Evolutionary conservation across 1,284 basidiomycete species (phyloP), one percentile per base, ranked within the genome.

Genomic region (Rugosomyces carneus): DNA sequence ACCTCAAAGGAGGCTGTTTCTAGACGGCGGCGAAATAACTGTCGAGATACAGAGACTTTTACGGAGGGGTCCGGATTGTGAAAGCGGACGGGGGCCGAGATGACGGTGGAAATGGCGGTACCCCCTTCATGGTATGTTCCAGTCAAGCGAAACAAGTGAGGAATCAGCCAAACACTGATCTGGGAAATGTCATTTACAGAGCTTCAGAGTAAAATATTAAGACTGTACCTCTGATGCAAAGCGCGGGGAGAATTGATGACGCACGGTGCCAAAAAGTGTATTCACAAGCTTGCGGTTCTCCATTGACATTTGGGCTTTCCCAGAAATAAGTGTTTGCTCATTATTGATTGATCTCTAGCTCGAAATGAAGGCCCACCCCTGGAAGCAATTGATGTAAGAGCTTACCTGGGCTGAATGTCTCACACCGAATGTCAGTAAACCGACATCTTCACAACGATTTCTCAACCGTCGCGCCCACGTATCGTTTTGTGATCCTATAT

Each of bases 161-260:
- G 67, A 19, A 63, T 49, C 34, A 68, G 46, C 19, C 58, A 53
- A 20, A 64, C 11, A 6, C 56, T 53, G 26, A 61, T 55, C 70
- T 69, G 49, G 9, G 29, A 32, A 40, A 43, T 11, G 43, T 23
- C 21, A 23, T 4, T 7, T 23, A 7, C 21, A 23, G 21, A 23
- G 21, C 27, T 52, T 40, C 23, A 24, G 24, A 23, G 27, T 20
- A 19, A 32, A 36, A 18, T 32, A 43, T 69, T 47, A n/a, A n/a
- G n/a, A n/a, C n/a, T n/a, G n/a, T 54, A 73, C 80, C 61, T 75
- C 67, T 23, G 75, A 62, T 35, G 62, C 59, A 42, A 84, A 60
- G 29, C 73, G 69, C 10, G 79, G 78, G 18, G 75, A 78, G 59
- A 77, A 75, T 50, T 83, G 82, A 55, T 85, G 79, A 47, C 76